Base-by-base conservation (phyloP, 2,329 filamentous ascomycete genomes). In the Chrysoporthe cubensis region DNA sequence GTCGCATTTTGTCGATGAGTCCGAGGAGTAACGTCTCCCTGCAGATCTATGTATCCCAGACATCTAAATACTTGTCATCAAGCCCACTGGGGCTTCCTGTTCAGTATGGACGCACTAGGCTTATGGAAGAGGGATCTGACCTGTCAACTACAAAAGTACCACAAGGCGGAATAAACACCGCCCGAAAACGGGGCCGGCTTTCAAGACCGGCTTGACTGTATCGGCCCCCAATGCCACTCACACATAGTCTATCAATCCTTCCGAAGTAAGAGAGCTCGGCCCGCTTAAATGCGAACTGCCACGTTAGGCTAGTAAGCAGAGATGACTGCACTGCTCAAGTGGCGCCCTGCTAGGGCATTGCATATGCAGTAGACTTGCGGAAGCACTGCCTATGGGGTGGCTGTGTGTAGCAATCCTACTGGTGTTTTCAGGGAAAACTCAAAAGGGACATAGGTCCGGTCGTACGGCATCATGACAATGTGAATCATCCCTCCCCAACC, bases 221-320 rank as follows among this genome's bases (percentile, higher is more conserved):
- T 62, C 66, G 62, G 62, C 62, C 66, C 66, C 66, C 62, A 66
- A 42, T 58, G 34, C 3, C n/a, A 58, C 56, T 66, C 66, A 61
- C 60, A 42, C 42, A 50, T 21, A 66, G 66, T 59, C 64, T 68
- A 68, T 68, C 66, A 68, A 68, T 68, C 66, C 66, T 68, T 52
- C 64, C 66, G 63, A 9, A 48, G 54, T 34, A 52, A 4, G 52
- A 68, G 16, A 14, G 18, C 16, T 8, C 50, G 66, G 66, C 63
- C 62, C 66, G 62, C 21, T 62, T 13, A 50, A 62, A 44, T 64
- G 37, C 32, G 62, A 54, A 37, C 63, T 65, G 62, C 46, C 62
- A 32, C 59, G 26, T 65, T 56, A 21, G 57, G 62, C 32, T 21
- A 43, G 52, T 50, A 59, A 43, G 50, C 65, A 65, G 50, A 2